Percentiles rank a stretch among this genome's conserved stretches.
Evolutionary conservation across 163 green algal genomes (phyloP).

Genomic region (Scenedesmus sp.): DNA sequence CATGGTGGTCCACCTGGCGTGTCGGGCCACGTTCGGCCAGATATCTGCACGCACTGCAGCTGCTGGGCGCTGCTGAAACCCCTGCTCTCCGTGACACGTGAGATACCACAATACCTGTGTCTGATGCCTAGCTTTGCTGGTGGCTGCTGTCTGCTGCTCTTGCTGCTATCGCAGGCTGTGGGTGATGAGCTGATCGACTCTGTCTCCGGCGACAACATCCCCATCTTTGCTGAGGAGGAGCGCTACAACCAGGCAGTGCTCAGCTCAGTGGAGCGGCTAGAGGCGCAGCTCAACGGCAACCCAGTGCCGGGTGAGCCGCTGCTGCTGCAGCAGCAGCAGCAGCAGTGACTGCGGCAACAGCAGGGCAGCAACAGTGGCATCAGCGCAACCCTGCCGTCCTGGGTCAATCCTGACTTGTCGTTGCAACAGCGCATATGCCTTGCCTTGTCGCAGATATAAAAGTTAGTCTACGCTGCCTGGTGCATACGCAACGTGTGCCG

Average conservation of each 20-base stretch:
- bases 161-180: constrained; percentile 66
- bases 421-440: no score
- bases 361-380: no score
- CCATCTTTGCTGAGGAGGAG: constrained; percentile 95
- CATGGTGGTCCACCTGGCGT: no score
- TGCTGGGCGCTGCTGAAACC: neutral
- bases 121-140: neutral
- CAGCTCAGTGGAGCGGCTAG: constrained; percentile 85
- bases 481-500: no score
- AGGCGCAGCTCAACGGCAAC: constrained; percentile 77
- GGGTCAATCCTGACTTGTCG: no score
- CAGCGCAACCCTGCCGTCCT: no score
- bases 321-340: neutral
- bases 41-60: neutral
- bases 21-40: neutral
- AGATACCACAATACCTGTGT: neutral
- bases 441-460: no score
- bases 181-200: constrained; percentile 94
- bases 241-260: constrained; percentile 97
- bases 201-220: constrained; percentile 94
- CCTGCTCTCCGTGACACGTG: neutral
- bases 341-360: no score
- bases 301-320: constrained; percentile 66
- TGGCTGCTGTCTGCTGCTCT: neutral
- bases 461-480: no score